Evolutionary conservation across 1,139 yeast genomes (phyloP).

Genomic region (Blastobotrys capitulatus): DNA sequence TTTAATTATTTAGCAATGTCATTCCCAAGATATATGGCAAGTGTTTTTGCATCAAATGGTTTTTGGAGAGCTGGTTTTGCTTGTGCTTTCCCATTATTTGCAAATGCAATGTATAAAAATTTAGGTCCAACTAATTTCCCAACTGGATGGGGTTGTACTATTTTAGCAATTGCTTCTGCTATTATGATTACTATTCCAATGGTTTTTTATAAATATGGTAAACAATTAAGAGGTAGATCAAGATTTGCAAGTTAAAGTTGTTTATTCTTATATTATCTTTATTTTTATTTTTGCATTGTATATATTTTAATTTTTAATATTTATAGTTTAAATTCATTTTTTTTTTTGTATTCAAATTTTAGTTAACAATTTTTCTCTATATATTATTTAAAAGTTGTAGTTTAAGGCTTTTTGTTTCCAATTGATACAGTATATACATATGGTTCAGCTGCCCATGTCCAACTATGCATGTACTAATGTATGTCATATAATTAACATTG

Average conservation of each 20-base stretch:
- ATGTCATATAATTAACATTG: too few relatives aligned
- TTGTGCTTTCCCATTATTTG: slow-evolving; percentile 60
- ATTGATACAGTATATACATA: too few relatives aligned
- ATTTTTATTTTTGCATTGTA: too few relatives aligned
- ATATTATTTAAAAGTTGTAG: too few relatives aligned
- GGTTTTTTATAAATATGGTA: slow-evolving; percentile 40
- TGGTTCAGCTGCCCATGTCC: too few relatives aligned
- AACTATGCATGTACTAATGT: too few relatives aligned
- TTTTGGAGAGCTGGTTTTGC: slow-evolving; percentile 50
- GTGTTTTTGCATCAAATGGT: slow-evolving; percentile 55
- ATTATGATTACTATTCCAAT: slow-evolving; percentile 40
- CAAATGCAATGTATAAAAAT: slow-evolving; percentile 45
- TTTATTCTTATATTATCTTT: neutral
- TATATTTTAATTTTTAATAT: too few relatives aligned
- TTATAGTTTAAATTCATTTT: too few relatives aligned
- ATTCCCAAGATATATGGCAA: slow-evolving; percentile 65
- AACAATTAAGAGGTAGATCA: slow-evolving; percentile 40
- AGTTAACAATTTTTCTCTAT: too few relatives aligned
- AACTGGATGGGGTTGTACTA: slow-evolving; percentile 53
- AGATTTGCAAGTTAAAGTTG: slow-evolving; percentile 19
- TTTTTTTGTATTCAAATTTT: too few relatives aligned
- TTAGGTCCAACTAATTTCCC: slow-evolving; percentile 43
- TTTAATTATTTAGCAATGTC: slow-evolving; percentile 66
- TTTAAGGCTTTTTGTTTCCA: too few relatives aligned
- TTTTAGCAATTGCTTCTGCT: slow-evolving; percentile 42